Conservation (phyloP, 2,329 filamentous ascomycete species). For the Leptographium radiaticola region DNA sequence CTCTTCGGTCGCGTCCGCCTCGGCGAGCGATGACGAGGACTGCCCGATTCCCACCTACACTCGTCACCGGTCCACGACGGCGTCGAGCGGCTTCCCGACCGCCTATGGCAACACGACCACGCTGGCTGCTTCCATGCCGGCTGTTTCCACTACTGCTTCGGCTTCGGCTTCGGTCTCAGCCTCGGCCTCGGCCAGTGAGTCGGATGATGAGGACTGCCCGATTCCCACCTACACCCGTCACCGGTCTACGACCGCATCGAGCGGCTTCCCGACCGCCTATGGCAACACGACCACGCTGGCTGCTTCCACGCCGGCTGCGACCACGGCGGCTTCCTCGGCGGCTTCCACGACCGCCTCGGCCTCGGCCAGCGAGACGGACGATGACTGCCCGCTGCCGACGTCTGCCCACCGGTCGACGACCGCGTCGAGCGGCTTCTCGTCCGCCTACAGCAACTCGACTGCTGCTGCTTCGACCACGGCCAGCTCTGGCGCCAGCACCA, state of each 20-base stretch:
- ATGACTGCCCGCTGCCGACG: not conserved
- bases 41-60: too few relatives aligned
- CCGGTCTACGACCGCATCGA: slow-evolving; percentile 16
- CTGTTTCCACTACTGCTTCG: slow-evolving; percentile 15
- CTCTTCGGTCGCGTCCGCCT: too few relatives aligned
- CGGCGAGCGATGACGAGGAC: too few relatives aligned
- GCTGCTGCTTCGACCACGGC: not conserved
- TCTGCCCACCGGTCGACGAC: slow-evolving; percentile 15
- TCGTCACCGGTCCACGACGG: too few relatives aligned
- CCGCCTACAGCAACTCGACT: slow-evolving; percentile 8
- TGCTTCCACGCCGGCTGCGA: slow-evolving; percentile 9
- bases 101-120: slow-evolving; percentile 9
- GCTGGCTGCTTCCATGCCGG: slow-evolving; percentile 3
- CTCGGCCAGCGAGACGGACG: not conserved
- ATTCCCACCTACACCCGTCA: slow-evolving; percentile 6
- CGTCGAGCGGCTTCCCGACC: too few relatives aligned
- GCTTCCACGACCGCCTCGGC: not conserved
- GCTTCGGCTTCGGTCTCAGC: too few relatives aligned
- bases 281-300: slow-evolving; percentile 8
- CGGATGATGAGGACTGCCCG: not conserved
- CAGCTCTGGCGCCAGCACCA: slow-evolving; percentile 15
- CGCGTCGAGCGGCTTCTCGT: slow-evolving; percentile 17
- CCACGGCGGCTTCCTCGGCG: slow-evolving; percentile 18
- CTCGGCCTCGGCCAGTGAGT: not conserved
- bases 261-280: too few relatives aligned